Conservation (phyloP, 352 stramenopile genomes). For the Globisporangium radiosum region DNA sequence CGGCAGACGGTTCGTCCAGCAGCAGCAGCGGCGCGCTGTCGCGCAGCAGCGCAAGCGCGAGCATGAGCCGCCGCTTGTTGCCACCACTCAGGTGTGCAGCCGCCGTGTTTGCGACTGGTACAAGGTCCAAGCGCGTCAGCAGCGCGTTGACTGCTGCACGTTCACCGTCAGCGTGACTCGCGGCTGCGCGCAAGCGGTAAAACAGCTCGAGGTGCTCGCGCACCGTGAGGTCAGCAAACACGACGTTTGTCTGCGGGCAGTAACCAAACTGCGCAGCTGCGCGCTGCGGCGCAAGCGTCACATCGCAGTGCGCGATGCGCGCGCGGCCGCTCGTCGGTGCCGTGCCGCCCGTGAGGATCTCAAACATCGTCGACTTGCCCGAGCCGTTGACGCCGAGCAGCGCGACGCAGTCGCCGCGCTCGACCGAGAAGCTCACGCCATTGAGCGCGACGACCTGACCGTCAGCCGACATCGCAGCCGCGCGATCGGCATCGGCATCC, state of each 20-base stretch:
- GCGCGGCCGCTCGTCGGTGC: constrained; percentile 21
- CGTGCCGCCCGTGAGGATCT: constrained; percentile 49
- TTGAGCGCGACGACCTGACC: constrained; percentile 42
- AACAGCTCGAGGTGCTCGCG: constrained; percentile 87
- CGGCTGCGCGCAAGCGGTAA: constrained; percentile 84
- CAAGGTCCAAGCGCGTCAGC: constrained; percentile 51
- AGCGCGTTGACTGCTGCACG: constrained; percentile 11
- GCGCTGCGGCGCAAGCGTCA: not conserved
- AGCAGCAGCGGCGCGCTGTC: constrained; percentile 91
- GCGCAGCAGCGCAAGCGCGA: constrained; percentile 90
- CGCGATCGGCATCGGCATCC: constrained; percentile 2
- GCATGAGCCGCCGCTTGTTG: constrained; percentile 95
- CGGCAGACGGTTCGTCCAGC: constrained; percentile 94
- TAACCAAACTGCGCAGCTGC: constrained; percentile 67
- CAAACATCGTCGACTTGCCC: constrained; percentile 81
- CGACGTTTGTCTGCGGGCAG: constrained; percentile 88
- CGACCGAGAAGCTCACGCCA: constrained; percentile 19
- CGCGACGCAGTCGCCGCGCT: constrained; percentile 23
- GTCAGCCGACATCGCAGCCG: constrained; percentile 24
- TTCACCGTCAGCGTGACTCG: constrained; percentile 2
- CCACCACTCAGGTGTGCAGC: constrained; percentile 50
- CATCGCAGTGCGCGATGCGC: constrained; percentile 10
- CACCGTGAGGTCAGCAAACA: constrained; percentile 84
- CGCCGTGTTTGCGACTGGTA: constrained; percentile 31
- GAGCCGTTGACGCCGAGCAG: constrained; percentile 85